Base-by-base conservation (phyloP, 2,329 filamentous ascomycete genomes). In the Phoma sp. region DNA sequence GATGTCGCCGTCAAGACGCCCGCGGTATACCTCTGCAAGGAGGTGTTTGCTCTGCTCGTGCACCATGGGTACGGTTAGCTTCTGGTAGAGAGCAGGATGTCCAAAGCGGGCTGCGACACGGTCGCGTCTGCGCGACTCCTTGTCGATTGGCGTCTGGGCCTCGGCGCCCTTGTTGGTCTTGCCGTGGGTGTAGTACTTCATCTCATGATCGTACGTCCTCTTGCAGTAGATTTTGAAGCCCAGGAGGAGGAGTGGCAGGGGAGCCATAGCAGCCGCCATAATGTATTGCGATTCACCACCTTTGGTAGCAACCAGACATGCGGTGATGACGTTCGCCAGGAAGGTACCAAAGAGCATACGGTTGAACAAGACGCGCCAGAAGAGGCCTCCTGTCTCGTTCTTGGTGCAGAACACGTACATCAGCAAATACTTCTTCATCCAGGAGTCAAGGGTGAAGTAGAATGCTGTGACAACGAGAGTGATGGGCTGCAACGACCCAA, bases 371-470 rank as follows among this genome's bases (percentile, higher is more conserved):
- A 93, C 85, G 15, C 92, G 87, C 95, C 95, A 99, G 72, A 92
- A 96, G 72, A 90, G 85, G 43, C 95, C 95, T 7, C 93, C 95
- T 0, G 93, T 97, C 72, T 99, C 95, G 23, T 89, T 96, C 80
- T 98, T 99, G 39, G 95, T 99, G 61, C 96, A 85, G 70, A 97
- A 98, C 60, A 97, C 89, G 76, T 99, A 96, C 62, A 98, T 83
- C 32, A 98, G 78, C 38, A 97, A 81, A 70, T 99, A 99, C 77
- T 98, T 98, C 83, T 96, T 97, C 71, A 98, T 81, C 76, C 89
- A 91, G 4, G 88, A 87, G 73, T 99, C 95, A 43, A 99, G 80
- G 45, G 81, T 79, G 74, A 98, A 98, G 81, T 97, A 99, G 25
- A 97, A 77, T 1, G 93, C 92, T 1, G 91, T 92, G 32, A 96